phyloP scores from a whole-genome alignment of 306 rosid species.

The Vigna reflexopilosa region DNA sequence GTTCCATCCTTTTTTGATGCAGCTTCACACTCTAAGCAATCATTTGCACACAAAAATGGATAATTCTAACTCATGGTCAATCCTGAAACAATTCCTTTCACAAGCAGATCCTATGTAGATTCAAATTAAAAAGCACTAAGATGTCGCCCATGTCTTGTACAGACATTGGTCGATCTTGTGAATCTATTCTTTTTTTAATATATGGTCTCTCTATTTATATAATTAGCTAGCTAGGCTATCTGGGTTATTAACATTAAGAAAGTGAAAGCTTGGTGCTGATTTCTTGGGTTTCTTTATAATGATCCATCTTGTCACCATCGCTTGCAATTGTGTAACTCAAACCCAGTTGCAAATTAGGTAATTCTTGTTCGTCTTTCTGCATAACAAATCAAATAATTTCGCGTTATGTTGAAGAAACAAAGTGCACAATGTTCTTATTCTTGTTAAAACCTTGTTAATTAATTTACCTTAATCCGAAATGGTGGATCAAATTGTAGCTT shows the following conservation, averaged over 20 bases:
- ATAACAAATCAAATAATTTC: neutral
- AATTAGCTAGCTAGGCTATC: slow-evolving; percentile 14
- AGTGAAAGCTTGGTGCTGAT: slow-evolving; percentile 71
- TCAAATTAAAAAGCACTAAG: neutral
- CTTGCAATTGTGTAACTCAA: slow-evolving; percentile 48
- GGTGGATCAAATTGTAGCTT: slow-evolving; percentile 49
- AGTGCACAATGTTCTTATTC: neutral
- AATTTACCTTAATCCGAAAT: slow-evolving; percentile 53
- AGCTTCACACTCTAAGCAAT: neutral
- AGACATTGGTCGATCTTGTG: neutral
- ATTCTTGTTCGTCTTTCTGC: slow-evolving; percentile 45
- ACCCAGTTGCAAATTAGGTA: slow-evolving; percentile 63
- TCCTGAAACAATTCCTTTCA: neutral
- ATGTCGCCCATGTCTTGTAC: neutral
- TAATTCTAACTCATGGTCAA: neutral
- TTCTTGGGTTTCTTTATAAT: slow-evolving; percentile 45
- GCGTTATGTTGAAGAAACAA: neutral
- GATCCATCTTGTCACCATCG: slow-evolving; percentile 25
- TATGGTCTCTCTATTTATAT: neutral
- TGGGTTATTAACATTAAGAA: slow-evolving; percentile 42
- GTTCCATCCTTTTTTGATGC: neutral
- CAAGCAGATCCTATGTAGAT: slow-evolving; percentile 12
- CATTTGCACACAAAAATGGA: slow-evolving; percentile 7
- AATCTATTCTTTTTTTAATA: slow-evolving; percentile 9
- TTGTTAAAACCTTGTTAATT: neutral